phyloP scores from a whole-genome alignment of 2,329 filamentous ascomycete genomes.

The Epichloe glyceriae region DNA sequence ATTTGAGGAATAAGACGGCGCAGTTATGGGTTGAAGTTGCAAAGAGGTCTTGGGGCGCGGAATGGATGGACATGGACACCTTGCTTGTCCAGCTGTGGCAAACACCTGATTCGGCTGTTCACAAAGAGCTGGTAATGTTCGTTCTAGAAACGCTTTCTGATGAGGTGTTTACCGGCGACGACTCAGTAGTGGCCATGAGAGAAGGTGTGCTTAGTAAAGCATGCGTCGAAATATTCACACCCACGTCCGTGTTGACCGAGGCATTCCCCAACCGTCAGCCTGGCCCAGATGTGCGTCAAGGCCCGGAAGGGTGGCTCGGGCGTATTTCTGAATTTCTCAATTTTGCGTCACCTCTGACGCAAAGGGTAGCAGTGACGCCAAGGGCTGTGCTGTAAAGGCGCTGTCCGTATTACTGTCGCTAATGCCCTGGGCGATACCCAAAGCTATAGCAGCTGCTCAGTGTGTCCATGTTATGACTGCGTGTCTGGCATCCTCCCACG shows the following conservation, averaged over 20 bases:
- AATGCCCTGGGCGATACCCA: constrained; percentile 78
- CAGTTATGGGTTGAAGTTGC: constrained; percentile 92
- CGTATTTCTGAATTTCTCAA: constrained; percentile 63
- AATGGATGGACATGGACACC: constrained; percentile 92
- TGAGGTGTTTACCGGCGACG: constrained; percentile 85
- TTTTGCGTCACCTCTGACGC: constrained; percentile 55
- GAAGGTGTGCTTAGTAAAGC: constrained; percentile 77
- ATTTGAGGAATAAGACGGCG: constrained; percentile 84
- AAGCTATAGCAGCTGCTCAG: constrained; percentile 59
- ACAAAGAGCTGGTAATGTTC: constrained; percentile 77
- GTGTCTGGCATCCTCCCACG: constrained; percentile 55
- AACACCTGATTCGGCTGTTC: constrained; percentile 42
- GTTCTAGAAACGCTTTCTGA: constrained; percentile 87
- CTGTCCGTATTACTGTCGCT: constrained; percentile 66
- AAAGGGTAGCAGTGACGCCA: constrained; percentile 52
- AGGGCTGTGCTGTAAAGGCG: constrained; percentile 60
- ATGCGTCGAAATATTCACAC: constrained; percentile 88
- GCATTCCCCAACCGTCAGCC: constrained; percentile 61
- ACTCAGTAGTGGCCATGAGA: constrained; percentile 70
- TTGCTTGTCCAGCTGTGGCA: constrained; percentile 77
- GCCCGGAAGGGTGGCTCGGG: constrained; percentile 75
- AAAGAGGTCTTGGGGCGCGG: constrained; percentile 81
- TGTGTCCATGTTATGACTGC: constrained; percentile 60
- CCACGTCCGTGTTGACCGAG: constrained; percentile 59
- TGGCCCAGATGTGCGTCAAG: constrained; percentile 57